Evolutionary conservation across 2,329 filamentous ascomycete genomes (phyloP).

Genomic region (Colletotrichum tabaci): DNA sequence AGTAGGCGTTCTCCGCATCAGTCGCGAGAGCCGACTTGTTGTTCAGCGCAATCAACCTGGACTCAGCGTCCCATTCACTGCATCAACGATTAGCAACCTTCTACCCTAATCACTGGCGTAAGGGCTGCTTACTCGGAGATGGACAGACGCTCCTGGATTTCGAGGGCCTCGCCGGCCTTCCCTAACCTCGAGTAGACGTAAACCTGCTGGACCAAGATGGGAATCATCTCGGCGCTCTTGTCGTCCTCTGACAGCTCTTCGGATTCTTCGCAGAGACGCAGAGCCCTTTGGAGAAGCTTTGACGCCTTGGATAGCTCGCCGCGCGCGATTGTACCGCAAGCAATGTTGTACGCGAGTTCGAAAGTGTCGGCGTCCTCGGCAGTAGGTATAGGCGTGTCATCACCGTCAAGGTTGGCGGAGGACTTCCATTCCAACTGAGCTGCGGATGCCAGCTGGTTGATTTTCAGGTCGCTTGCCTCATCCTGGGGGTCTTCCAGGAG

Average conservation of each 20-base stretch:
- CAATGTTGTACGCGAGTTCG: conserved; percentile 86
- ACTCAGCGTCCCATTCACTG: conserved; percentile 78
- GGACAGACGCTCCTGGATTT: conserved; percentile 74
- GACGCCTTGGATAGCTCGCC: conserved; percentile 77
- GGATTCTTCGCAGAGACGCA: conserved; percentile 78
- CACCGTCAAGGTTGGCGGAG: conserved; percentile 53
- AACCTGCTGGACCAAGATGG: conserved; percentile 83
- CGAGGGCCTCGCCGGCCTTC: conserved; percentile 75
- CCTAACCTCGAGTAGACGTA: conserved; percentile 79
- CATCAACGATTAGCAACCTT: conserved; percentile 47
- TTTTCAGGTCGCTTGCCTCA: conserved; percentile 81
- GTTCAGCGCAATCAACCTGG: conserved; percentile 76
- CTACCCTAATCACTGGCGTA: not conserved
- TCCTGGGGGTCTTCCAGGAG: conserved; percentile 64
- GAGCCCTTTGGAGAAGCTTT: conserved; percentile 78
- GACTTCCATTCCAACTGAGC: conserved; percentile 82
- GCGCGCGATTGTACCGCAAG: conserved; percentile 79
- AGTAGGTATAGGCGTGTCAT: conserved; percentile 57
- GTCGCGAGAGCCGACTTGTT: conserved; percentile 67
- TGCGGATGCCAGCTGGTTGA: conserved; percentile 81
- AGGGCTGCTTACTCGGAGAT: conserved; percentile 68
- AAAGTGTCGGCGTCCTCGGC: conserved; percentile 80
- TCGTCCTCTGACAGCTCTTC: conserved; percentile 83
- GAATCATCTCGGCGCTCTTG: conserved; percentile 80
- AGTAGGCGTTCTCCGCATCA: conserved; percentile 73